These are phyloP conservation scores for Leonotis leonurus DNA, from an alignment of 257 asterid species.

Conservation along the genomic window DNA sequence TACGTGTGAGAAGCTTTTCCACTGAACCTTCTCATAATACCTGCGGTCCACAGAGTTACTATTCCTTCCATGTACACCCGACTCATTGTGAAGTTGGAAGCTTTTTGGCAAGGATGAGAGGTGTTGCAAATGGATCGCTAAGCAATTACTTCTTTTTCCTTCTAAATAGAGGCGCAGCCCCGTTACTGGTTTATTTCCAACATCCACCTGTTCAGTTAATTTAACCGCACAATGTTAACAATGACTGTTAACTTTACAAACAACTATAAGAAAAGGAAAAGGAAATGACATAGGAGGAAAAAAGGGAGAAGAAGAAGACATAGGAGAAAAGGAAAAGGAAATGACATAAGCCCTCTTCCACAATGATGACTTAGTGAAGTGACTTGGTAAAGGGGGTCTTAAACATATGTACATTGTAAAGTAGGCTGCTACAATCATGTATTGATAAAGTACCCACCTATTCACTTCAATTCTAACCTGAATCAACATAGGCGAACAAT, in stretches of 20 bases:
- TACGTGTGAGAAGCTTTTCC: constrained; percentile 69
- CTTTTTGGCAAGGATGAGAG: constrained; percentile 65
- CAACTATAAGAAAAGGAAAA: no score
- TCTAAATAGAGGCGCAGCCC: constrained; percentile 69
- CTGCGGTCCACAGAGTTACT: constrained; percentile 42
- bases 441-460: background rate
- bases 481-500: background rate
- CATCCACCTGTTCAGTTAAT: constrained; percentile 60
- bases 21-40: constrained; percentile 64
- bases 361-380: background rate
- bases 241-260: no score
- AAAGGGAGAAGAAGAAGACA: background rate
- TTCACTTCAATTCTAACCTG: background rate
- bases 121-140: constrained; percentile 77
- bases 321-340: no score
- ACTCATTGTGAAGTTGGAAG: constrained; percentile 43
- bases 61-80: constrained; percentile 9
- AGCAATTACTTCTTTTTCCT: constrained; percentile 65
- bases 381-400: background rate
- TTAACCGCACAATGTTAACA: no score
- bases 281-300: background rate
- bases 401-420: background rate
- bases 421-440: background rate
- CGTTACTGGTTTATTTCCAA: constrained; percentile 53
- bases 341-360: background rate